phyloP scores from a whole-genome alignment of 495 filamentous ascomycete genomes.

The Aspergillus incahuasiensis region DNA sequence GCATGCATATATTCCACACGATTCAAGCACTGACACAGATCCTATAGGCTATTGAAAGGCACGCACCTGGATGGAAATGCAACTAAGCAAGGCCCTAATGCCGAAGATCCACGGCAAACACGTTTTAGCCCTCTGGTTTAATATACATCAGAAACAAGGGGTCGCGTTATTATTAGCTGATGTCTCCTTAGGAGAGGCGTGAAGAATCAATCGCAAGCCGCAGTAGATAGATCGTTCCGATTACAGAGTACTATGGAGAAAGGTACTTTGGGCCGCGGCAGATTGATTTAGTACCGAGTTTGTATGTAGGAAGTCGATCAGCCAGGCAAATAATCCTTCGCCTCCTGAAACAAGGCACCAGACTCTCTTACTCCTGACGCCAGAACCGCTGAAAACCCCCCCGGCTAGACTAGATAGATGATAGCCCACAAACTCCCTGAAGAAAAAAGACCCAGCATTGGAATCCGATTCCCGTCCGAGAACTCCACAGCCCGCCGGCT shows the following conservation, averaged over 20 bases:
- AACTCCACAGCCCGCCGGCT: not conserved
- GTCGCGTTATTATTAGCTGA: not conserved
- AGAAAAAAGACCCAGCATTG: not conserved
- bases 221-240: not conserved
- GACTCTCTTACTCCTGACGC: too few species aligned
- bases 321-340: not conserved
- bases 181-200: not conserved
- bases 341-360: not conserved
- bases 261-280: not conserved
- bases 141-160: not conserved
- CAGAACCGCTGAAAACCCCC: not conserved
- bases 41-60: not conserved
- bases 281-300: not conserved
- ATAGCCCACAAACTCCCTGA: not conserved
- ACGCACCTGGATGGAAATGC: not conserved
- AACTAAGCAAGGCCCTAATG: constrained; percentile 7
- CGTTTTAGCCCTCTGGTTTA: not conserved
- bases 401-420: too few species aligned
- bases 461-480: not conserved
- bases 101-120: constrained; percentile 6
- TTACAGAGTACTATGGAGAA: too few species aligned
- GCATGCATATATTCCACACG: not conserved
- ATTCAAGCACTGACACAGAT: not conserved
- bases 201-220: not conserved
- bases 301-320: not conserved